A percentile compares a stretch with the other conserved stretches of the same genome.
Conservation (phyloP, 352 stramenopile species). For the Phytophthora fragariaefolia region DNA sequence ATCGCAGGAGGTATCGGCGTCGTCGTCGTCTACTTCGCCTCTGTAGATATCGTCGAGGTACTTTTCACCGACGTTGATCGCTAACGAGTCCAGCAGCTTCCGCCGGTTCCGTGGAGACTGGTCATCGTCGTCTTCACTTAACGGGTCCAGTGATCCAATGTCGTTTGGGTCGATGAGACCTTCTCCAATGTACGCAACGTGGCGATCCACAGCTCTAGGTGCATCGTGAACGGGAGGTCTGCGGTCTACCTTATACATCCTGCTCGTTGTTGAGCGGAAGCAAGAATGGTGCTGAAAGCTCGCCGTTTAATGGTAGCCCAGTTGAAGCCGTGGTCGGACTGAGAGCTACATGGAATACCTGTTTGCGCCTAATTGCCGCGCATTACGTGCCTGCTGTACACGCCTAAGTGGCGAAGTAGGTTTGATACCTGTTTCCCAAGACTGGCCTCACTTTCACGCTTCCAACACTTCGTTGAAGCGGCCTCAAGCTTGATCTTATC, state of each 20-base stretch:
- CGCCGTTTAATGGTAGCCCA: neutral
- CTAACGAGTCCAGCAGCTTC: conserved; percentile 71
- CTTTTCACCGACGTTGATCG: conserved; percentile 60
- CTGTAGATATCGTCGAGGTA: conserved; percentile 72
- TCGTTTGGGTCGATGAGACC: conserved; percentile 50
- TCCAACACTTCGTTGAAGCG: neutral
- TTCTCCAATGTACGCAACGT: conserved; percentile 58
- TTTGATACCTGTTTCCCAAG: conserved; percentile 1
- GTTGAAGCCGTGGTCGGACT: neutral
- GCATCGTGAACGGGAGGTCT: conserved; percentile 6
- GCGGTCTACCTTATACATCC: neutral
- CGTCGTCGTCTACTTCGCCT: conserved; percentile 37
- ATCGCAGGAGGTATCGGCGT: neutral
- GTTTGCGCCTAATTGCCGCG: neutral
- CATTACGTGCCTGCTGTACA: neutral
- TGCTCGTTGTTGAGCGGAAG: neutral
- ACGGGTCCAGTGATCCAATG: conserved; percentile 11
- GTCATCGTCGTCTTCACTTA: conserved; percentile 42
- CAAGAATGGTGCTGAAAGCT: neutral
- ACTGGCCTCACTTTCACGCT: neutral
- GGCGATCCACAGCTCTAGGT: conserved; percentile 5
- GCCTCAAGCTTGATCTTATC: neutral
- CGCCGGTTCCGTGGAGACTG: conserved; percentile 44
- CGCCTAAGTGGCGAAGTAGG: conserved; percentile 1
- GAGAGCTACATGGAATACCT: neutral